Base-by-base conservation (phyloP, 495 filamentous ascomycete species). In the Aspergillus funiculosus region DNA sequence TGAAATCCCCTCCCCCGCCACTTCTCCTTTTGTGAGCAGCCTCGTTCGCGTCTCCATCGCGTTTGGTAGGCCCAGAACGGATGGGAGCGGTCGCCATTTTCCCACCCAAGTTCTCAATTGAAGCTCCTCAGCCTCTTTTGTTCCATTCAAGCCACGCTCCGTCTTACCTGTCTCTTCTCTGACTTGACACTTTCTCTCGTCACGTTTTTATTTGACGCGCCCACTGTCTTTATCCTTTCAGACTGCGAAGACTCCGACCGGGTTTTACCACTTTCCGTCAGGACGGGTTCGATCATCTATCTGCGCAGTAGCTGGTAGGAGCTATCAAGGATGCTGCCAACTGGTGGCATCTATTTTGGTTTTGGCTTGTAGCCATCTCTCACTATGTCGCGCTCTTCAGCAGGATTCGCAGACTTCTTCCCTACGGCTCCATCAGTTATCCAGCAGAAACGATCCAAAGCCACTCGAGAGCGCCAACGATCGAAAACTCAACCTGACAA, bases 341-440 rank as follows among this genome's bases (percentile, higher is more conserved):
- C 48, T 63, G 53, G 50, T 59, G 43, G 60, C 55, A 58, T 53
- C 45, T 37, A 36, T 57, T 54, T 54, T 46, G 54, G 59, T 41
- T 59, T 51, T 59, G 66, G 68, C 63, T 62, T 62, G 58, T 71
- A 71, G 68, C 65, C 68, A 65, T 59, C 55, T 68, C 57, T 66
- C 63, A 75, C 50, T 45, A 88, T 87, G 86, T 86, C 87, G 77
- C 85, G 83, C 73, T 80, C 84, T 57, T 75, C 81, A 56, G 84
- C 85, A 73, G 81, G 85, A 62, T 92, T 87, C 78, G 85, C 86
- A 62, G 81, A 89, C 66, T 94, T 89, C 75, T 95, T 94, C 63
- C 87, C 90, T 48, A 79, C 84, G 62, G 89, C 89, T 51, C 86
- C 89, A 51, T 80, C 77, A 39, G 75, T 82, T 49, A 72, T 83